phyloP scores from a whole-genome alignment of 1,139 yeast genomes.

The Tardiomyces digboiensis region DNA sequence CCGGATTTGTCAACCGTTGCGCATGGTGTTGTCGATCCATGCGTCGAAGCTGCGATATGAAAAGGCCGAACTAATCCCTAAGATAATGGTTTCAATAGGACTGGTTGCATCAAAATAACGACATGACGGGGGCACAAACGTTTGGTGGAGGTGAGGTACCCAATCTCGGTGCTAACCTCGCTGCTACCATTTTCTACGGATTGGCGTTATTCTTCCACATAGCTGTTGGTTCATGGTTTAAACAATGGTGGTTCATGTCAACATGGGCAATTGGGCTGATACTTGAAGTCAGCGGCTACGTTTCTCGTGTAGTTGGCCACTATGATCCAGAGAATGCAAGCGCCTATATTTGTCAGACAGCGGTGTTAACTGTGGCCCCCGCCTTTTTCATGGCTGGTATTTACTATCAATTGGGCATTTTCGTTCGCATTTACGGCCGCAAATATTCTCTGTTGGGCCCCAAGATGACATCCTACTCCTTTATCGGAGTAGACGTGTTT shows the following conservation, averaged over 20 bases:
- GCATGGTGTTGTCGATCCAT: too few relatives aligned
- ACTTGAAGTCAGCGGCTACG: slow-evolving; percentile 63
- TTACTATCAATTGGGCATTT: slow-evolving; percentile 65
- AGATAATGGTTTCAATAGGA: too few relatives aligned
- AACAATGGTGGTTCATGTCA: slow-evolving; percentile 67
- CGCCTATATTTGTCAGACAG: slow-evolving; percentile 54
- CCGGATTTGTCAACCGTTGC: too few relatives aligned
- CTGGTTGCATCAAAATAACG: too few relatives aligned
- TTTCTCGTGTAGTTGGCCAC: slow-evolving; percentile 46
- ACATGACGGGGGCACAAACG: too few relatives aligned
- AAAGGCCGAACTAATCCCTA: too few relatives aligned
- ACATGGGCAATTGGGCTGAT: slow-evolving; percentile 52
- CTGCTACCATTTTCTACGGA: slow-evolving; percentile 40
- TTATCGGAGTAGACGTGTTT: slow-evolving; percentile 56
- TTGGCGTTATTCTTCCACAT: slow-evolving; percentile 34
- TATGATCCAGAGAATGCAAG: slow-evolving; percentile 31
- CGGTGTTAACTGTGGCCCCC: slow-evolving; percentile 71
- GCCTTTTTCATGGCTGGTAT: slow-evolving; percentile 88
- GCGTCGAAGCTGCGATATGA: too few relatives aligned
- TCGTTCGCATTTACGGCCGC: slow-evolving; percentile 61
- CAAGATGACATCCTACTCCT: slow-evolving; percentile 62
- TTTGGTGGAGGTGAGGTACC: slow-evolving; percentile 4
- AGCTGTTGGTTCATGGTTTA: slow-evolving; percentile 34
- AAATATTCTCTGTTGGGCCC: slow-evolving; percentile 57
- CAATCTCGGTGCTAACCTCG: slow-evolving; percentile 36